Evolutionary conservation across 345 rosid species (phyloP).

Genomic region (Salix suchowensis): DNA sequence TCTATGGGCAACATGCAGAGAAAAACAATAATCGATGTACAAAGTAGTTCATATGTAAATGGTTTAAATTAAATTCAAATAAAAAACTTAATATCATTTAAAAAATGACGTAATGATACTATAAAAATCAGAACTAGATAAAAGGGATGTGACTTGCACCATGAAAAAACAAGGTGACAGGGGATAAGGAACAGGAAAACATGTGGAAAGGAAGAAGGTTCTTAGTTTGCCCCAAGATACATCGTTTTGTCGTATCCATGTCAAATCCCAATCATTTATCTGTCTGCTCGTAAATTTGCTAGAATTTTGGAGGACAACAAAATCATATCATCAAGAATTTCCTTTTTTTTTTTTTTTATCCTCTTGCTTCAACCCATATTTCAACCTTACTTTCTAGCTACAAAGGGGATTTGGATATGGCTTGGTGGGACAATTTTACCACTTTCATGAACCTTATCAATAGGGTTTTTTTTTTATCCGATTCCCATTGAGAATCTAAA

Average conservation of each 20-base stretch:
- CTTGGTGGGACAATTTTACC: not conserved
- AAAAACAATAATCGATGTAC: no score
- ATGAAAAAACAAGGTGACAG: no score
- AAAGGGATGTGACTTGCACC: not conserved
- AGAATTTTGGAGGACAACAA: conserved; percentile 3
- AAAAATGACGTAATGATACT: no score
- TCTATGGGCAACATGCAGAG: no score
- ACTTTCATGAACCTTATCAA: not conserved
- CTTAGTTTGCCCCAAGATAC: not conserved
- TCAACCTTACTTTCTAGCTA: not conserved
- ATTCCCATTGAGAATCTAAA: not conserved
- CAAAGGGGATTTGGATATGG: not conserved
- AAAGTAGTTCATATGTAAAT: no score
- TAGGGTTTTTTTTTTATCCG: not conserved
- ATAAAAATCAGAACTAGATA: no score
- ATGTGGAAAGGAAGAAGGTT: not conserved
- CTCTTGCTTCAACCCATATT: no score
- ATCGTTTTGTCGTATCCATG: not conserved
- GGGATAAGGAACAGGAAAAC: not conserved
- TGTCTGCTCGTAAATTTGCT: not conserved
- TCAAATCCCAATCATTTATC: conserved; percentile 1
- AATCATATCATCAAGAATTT: not conserved
- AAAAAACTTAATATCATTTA: no score
- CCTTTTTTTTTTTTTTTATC: not conserved
- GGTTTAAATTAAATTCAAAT: no score